phyloP scores from a whole-genome alignment of 176 grass and related monocot species.

The Ampelocalamus luodianensis region DNA sequence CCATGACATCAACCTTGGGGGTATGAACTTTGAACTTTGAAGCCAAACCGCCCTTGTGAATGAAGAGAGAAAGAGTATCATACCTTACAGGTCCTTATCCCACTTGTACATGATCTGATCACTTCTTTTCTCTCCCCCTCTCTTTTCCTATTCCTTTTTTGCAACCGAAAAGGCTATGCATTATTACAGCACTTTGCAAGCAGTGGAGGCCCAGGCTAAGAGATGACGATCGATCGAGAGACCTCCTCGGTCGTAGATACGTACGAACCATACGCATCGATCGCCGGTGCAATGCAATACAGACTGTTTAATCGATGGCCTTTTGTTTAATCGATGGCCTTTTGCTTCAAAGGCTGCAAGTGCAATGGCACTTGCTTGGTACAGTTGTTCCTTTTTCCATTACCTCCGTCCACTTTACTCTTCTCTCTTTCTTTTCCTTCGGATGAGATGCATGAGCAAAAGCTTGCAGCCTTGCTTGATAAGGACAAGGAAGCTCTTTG shows the following conservation, averaged over 20 bases:
- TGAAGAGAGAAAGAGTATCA: background rate
- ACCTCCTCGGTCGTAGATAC: background rate
- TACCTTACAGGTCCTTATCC: background rate
- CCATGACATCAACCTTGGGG: background rate
- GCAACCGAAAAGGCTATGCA: conserved; percentile 18
- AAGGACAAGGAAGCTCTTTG: conserved; percentile 51
- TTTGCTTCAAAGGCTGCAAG: background rate
- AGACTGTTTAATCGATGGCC: conserved; percentile 2
- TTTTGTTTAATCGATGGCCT: background rate
- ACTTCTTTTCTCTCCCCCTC: background rate
- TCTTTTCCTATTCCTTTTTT: background rate
- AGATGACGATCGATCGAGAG: background rate
- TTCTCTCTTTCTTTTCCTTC: background rate
- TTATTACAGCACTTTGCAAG: conserved; percentile 35
- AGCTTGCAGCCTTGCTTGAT: conserved; percentile 42
- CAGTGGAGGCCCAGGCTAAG: background rate
- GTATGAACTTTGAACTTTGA: background rate
- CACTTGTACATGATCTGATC: background rate
- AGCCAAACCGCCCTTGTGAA: background rate
- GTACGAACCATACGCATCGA: background rate
- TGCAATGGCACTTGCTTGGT: background rate
- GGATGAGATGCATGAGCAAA: conserved; percentile 18
- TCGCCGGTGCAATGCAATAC: background rate
- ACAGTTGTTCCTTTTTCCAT: conserved; percentile 2
- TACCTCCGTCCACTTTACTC: conserved; percentile 26